phyloP scores from a whole-genome alignment of 1,284 basidiomycete species.

The Apiotrichum akiyoshidainum region DNA sequence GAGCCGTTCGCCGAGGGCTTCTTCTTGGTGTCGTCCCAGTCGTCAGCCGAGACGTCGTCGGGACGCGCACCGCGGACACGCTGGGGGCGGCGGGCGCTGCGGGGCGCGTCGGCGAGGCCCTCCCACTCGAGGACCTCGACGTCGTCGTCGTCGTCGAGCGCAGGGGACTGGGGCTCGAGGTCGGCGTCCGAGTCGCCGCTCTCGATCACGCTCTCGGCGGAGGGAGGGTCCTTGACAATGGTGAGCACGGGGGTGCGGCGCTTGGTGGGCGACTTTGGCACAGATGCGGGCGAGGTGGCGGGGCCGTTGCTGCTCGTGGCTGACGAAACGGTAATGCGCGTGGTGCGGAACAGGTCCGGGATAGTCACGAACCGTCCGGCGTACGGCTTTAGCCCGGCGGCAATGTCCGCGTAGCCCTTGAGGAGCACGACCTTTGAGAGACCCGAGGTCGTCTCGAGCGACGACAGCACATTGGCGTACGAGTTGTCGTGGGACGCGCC shows the following conservation, averaged over 20 bases:
- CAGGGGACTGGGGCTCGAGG: not conserved
- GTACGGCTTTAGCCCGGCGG: constrained; percentile 56
- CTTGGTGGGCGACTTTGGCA: constrained; percentile 1
- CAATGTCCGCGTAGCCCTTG: constrained; percentile 55
- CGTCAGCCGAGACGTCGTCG: constrained; percentile 10
- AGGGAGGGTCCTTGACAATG: not conserved
- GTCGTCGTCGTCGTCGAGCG: constrained; percentile 1
- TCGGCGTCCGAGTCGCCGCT: not conserved
- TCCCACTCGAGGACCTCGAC: constrained; percentile 22
- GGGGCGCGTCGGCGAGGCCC: not conserved
- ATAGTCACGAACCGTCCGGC: constrained; percentile 59
- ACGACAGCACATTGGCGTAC: constrained; percentile 59
- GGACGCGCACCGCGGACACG: constrained; percentile 30
- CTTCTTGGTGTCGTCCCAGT: constrained; percentile 11
- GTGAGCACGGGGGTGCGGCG: not conserved
- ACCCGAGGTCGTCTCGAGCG: constrained; percentile 26
- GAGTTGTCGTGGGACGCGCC: constrained; percentile 70
- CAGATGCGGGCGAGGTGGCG: not conserved
- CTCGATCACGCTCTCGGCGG: not conserved
- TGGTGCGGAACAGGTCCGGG: constrained; percentile 63
- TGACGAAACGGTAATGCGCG: constrained; percentile 45
- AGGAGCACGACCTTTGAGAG: constrained; percentile 64
- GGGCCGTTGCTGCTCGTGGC: constrained; percentile 1
- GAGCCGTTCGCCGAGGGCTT: not conserved
- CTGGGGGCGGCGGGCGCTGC: not conserved